Percentiles rank a stretch among this genome's conserved stretches.
Evolutionary conservation across 352 stramenopile species (phyloP).

Genomic region (Phytophthora multivora): DNA sequence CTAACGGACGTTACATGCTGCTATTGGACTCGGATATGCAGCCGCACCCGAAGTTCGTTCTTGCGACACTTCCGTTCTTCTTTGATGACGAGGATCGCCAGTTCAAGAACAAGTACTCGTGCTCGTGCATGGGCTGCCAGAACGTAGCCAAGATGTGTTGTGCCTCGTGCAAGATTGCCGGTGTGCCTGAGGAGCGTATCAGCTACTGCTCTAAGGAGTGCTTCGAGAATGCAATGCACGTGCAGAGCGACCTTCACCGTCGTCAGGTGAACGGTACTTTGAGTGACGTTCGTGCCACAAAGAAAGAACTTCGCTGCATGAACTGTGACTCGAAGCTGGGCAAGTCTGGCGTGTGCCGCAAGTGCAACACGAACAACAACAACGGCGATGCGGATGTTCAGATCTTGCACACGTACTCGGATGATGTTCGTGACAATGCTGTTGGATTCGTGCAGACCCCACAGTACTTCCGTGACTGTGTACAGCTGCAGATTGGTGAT

Average conservation of each 20-base stretch:
- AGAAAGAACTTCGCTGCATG: constrained; percentile 78
- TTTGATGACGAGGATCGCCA: constrained; percentile 86
- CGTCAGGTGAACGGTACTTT: constrained; percentile 84
- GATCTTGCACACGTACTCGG: constrained; percentile 79
- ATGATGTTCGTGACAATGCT: constrained; percentile 79
- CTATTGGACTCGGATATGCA: constrained; percentile 89
- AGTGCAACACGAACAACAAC: constrained; percentile 75
- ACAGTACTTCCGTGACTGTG: constrained; percentile 86
- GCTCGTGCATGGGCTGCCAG: constrained; percentile 73
- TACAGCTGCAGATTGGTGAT: constrained; percentile 84
- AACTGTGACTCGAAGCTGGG: constrained; percentile 76
- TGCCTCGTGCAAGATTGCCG: constrained; percentile 83
- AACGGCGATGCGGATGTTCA: constrained; percentile 52
- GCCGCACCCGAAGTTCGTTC: constrained; percentile 83
- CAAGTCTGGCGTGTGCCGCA: constrained; percentile 76
- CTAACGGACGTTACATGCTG: constrained; percentile 78
- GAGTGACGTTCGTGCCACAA: constrained; percentile 69
- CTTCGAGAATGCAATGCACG: constrained; percentile 85
- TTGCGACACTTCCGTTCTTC: constrained; percentile 85
- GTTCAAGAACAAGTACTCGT: constrained; percentile 81
- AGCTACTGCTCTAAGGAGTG: constrained; percentile 89
- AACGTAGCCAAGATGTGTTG: constrained; percentile 88
- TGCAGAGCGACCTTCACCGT: constrained; percentile 76
- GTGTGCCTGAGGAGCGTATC: constrained; percentile 84
- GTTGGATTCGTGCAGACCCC: constrained; percentile 84